Conservation (phyloP, 2,329 filamentous ascomycete species). For the Trichoderma guizhouense region DNA sequence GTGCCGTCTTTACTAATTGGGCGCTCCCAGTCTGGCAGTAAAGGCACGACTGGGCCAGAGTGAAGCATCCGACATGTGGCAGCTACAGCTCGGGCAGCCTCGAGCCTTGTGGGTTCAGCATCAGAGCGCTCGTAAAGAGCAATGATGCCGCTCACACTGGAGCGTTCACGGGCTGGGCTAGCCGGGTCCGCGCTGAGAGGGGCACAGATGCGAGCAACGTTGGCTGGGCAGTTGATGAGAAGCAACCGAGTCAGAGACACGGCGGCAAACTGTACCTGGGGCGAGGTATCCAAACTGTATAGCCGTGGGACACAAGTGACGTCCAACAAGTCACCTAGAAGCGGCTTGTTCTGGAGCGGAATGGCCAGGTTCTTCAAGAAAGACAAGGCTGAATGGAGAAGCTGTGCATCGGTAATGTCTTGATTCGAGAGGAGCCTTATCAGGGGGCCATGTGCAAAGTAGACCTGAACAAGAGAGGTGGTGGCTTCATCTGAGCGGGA, state of each 20-base stretch:
- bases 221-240: constrained; percentile 49
- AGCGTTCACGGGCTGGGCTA: constrained; percentile 26
- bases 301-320: constrained; percentile 48
- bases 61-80: constrained; percentile 55
- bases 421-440: constrained; percentile 43
- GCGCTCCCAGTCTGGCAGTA: constrained; percentile 35
- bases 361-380: constrained; percentile 66
- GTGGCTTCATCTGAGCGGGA: constrained; percentile 56
- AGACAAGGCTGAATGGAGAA: constrained; percentile 55
- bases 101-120: constrained; percentile 54
- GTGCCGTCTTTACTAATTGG: constrained; percentile 25
- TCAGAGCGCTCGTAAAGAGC: constrained; percentile 39
- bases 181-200: constrained; percentile 35
- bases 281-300: constrained; percentile 49
- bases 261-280: constrained; percentile 58
- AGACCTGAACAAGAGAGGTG: constrained; percentile 44
- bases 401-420: constrained; percentile 44
- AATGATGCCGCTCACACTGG: constrained; percentile 37
- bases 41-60: constrained; percentile 33
- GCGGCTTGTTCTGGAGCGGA: constrained; percentile 50
- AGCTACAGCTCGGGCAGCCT: constrained; percentile 53
- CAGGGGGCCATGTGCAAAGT: constrained; percentile 44
- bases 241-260: constrained; percentile 57
- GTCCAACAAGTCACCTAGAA: constrained; percentile 48
- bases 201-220: constrained; percentile 49